A percentile compares a stretch with the other conserved stretches of the same genome.
Conservation (phyloP, 2,329 filamentous ascomycete species). For the Monilinia vaccinii-corymbosi region DNA sequence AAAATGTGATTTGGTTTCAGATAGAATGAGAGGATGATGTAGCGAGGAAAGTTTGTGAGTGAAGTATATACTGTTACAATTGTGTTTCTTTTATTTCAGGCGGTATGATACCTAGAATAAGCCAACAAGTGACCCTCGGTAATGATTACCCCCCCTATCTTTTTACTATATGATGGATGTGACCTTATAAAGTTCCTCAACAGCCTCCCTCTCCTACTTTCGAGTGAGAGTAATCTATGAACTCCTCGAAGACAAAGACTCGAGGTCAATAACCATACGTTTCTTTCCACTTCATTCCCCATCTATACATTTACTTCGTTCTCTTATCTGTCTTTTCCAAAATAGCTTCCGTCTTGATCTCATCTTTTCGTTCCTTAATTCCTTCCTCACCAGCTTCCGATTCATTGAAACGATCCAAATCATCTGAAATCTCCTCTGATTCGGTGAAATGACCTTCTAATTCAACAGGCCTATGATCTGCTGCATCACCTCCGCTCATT, state of each 20-base stretch:
- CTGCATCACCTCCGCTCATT: conserved; percentile 71
- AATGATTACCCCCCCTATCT: background rate
- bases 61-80: conserved; percentile 4
- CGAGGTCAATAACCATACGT: background rate
- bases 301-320: conserved; percentile 10
- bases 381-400: conserved; percentile 15
- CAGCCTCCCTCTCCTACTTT: background rate
- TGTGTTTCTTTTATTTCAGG: background rate
- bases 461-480: conserved; percentile 31
- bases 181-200: background rate
- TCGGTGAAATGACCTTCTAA: conserved; percentile 23
- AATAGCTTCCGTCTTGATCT: conserved; percentile 14
- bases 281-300: background rate
- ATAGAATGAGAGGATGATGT: too few species aligned
- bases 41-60: too few species aligned
- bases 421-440: conserved; percentile 10
- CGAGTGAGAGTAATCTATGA: conserved; percentile 2
- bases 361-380: conserved; percentile 11
- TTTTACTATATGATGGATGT: background rate
- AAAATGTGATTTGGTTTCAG: too few species aligned
- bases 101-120: background rate
- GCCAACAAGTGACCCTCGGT: background rate
- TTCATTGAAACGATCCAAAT: conserved; percentile 15
- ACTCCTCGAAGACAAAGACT: background rate
- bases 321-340: conserved; percentile 14